Conservation (phyloP, 1,139 yeast species). For the Pichia sp. region DNA sequence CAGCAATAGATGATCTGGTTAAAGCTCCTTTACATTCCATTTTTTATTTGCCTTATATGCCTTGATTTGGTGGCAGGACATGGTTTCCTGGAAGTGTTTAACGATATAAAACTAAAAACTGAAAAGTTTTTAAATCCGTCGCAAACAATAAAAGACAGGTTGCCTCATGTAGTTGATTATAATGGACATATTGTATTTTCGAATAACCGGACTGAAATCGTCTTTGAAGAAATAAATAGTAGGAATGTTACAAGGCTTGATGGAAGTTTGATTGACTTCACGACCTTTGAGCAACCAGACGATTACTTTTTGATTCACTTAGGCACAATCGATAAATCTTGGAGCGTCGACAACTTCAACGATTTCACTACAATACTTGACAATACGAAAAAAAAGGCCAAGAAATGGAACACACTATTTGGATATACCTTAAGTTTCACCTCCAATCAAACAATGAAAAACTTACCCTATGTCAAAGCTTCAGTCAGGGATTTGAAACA, state of each 20-base stretch:
- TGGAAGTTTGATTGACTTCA: background rate
- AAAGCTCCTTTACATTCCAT: background rate
- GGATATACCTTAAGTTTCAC: conserved; percentile 18
- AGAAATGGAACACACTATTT: conserved; percentile 14
- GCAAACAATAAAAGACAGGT: background rate
- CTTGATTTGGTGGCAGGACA: background rate
- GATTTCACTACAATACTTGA: conserved; percentile 22
- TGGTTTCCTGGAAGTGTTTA: background rate
- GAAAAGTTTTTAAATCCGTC: background rate
- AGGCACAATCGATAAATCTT: conserved; percentile 15
- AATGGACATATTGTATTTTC: background rate
- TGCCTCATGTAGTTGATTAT: background rate
- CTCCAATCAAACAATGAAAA: conserved; percentile 34
- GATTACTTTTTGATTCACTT: conserved; percentile 10
- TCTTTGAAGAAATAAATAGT: background rate
- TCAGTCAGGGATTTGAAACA: conserved; percentile 53
- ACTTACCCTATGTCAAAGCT: conserved; percentile 60
- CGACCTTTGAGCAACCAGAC: background rate
- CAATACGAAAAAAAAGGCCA: conserved; percentile 9
- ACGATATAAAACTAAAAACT: background rate
- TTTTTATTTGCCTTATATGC: background rate
- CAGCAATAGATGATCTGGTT: background rate
- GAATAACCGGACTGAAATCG: background rate
- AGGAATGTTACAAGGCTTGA: background rate
- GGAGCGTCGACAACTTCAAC: conserved; percentile 20